Base-by-base conservation (phyloP, 257 asterid species). In the Solanum microdontum region DNA sequence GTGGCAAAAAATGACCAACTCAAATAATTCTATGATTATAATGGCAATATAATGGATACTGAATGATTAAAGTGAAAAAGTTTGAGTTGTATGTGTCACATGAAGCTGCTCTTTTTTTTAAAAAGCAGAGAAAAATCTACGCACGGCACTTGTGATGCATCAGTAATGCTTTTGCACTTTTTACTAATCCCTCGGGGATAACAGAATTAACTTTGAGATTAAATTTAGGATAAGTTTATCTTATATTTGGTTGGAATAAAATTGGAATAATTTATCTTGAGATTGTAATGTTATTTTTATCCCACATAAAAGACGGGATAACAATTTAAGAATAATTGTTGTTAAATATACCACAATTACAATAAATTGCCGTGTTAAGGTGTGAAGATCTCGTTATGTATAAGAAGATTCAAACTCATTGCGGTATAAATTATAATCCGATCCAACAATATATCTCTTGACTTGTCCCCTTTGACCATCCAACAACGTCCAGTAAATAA, bases 301-400 rank as follows among this genome's bases (percentile, higher is more conserved):
- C 3, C 23, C 10, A 17, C 23, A 51, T 51, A 51, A 1, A 51
- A 2, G 3, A 0, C 2, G n/a, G 62, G n/a, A 17, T 51, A 17
- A 17, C n/a, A 15, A 51, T 51, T 51, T 51, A 51, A 0, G n/a
- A 51, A 17, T 17, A 17, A 51, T 6, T 17, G 1, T 51, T 51
- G 10, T 1, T 0, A 2, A 17, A 17, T 51, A 17, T 51, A 51
- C 0, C n/a, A 17, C 0, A 51, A 6, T 17, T 51, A 51, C 0
- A 51, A 51, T 17, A 51, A 17, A 51, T 51, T 51, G 6, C 0
- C 10, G 9, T 6, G 62, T 0, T 51, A 51, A 51, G n/a, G 3
- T 0, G 0, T 0, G 1, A 6, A 51, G 1, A 17, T 0, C 0
- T 51, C 3, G 0, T 51, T 51, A 0, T 51, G 1, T 15, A 51